Conservation (phyloP, 768 basidiomycete species). For the Tylopilus balloui region DNA sequence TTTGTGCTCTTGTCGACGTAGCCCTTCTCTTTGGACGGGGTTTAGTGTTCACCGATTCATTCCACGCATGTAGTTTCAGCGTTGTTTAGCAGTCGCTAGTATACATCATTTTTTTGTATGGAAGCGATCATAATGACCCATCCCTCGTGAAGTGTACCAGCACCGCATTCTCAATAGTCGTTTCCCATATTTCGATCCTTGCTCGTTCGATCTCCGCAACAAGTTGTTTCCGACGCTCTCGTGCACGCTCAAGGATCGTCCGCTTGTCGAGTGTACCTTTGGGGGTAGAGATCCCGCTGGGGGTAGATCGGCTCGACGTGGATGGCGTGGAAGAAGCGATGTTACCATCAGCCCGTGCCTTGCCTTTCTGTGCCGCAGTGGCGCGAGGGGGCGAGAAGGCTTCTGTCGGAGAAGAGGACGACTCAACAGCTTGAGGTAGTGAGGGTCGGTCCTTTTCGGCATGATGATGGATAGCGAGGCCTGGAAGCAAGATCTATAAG, state of each 20-base stretch:
- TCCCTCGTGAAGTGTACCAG: slow-evolving; percentile 45
- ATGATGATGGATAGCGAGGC: not conserved
- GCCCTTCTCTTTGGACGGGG: not conserved
- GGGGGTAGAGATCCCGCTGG: not conserved
- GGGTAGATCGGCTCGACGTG: slow-evolving; percentile 1
- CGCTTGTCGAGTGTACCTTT: slow-evolving; percentile 30
- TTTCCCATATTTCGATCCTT: slow-evolving; percentile 70
- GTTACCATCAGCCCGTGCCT: slow-evolving; percentile 7
- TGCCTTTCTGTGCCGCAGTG: slow-evolving; percentile 15
- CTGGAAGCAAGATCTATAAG: slow-evolving; percentile 13
- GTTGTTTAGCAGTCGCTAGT: too few species aligned
- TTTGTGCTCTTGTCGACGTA: too few species aligned
- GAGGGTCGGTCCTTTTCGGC: not conserved
- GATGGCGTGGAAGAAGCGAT: not conserved
- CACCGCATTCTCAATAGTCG: slow-evolving; percentile 64
- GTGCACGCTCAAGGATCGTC: slow-evolving; percentile 49
- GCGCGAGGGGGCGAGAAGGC: not conserved
- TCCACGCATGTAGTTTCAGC: too few species aligned
- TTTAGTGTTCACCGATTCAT: not conserved
- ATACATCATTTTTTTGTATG: not conserved
- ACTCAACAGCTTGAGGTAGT: not conserved
- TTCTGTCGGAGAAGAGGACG: not conserved
- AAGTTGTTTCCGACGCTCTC: slow-evolving; percentile 49
- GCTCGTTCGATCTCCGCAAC: slow-evolving; percentile 52
- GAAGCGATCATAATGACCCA: not conserved